These are phyloP conservation scores for Diaporthe citri DNA, from an alignment of 2,329 filamentous ascomycete species.

Conservation along the genomic window DNA sequence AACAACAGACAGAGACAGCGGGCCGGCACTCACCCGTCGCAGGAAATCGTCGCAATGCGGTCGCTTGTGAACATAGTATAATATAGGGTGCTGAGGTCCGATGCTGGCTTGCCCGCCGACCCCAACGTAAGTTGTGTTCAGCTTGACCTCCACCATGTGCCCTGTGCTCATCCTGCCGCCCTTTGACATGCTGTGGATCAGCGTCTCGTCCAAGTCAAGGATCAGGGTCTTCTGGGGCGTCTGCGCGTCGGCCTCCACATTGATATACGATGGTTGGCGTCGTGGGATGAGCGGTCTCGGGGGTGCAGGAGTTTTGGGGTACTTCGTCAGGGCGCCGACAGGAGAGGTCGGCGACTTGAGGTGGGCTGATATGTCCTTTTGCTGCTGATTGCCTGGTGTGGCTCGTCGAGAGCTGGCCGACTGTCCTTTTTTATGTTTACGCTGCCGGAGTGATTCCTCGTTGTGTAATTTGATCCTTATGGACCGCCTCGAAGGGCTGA, in stretches of 20 bases:
- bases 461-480: slow-evolving; percentile 92
- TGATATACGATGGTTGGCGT: slow-evolving; percentile 89
- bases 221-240: slow-evolving; percentile 91
- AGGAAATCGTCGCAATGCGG: slow-evolving; percentile 97
- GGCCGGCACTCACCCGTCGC: slow-evolving; percentile 72
- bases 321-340: slow-evolving; percentile 82
- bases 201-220: slow-evolving; percentile 93
- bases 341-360: slow-evolving; percentile 95
- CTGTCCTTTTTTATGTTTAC: slow-evolving; percentile 76
- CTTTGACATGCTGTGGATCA: slow-evolving; percentile 98
- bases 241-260: slow-evolving; percentile 62
- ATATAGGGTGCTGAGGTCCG: slow-evolving; percentile 91
- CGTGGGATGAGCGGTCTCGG: slow-evolving; percentile 91
- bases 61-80: slow-evolving; percentile 99
- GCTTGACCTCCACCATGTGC: slow-evolving; percentile 98
- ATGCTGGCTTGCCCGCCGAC: slow-evolving; percentile 74
- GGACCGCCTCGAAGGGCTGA: slow-evolving; percentile 77
- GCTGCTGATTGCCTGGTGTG: slow-evolving; percentile 50
- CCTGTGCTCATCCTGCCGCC: slow-evolving; percentile 95
- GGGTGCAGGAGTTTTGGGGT: slow-evolving; percentile 89
- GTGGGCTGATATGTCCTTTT: slow-evolving; percentile 77
- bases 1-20: not conserved
- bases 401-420: slow-evolving; percentile 59
- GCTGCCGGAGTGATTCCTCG: slow-evolving; percentile 79
- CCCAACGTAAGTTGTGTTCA: slow-evolving; percentile 79